Percentiles rank a stretch among this genome's conserved stretches.
These are phyloP conservation scores for Arachis stenosperma DNA, from an alignment of 306 rosid genomes.

Conservation along the genomic window DNA sequence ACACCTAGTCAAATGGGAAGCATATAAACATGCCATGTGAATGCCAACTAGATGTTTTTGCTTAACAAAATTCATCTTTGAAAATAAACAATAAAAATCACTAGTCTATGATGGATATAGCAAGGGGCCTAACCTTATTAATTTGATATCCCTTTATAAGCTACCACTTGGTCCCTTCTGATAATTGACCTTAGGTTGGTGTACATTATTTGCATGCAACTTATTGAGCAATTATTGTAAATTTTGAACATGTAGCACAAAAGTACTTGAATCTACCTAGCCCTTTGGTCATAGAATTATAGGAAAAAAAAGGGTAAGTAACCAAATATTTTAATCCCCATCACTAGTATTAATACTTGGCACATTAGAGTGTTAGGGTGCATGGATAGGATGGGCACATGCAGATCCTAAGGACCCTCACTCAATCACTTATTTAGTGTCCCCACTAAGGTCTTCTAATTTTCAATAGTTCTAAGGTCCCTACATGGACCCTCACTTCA, in stretches of 20 bases:
- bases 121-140: constrained; percentile 43
- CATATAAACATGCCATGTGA: constrained; percentile 79
- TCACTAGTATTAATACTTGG: background rate
- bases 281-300: constrained; percentile 1
- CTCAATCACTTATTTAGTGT: constrained; percentile 27
- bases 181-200: background rate
- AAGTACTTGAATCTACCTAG: constrained; percentile 4
- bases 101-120: constrained; percentile 32
- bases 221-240: constrained; percentile 15
- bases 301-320: background rate
- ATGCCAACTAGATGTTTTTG: constrained; percentile 55
- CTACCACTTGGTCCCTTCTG: constrained; percentile 30
- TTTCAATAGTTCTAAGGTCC: constrained; percentile 41
- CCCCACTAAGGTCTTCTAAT: constrained; percentile 37
- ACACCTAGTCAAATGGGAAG: constrained; percentile 54
- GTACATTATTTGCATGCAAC: constrained; percentile 27
- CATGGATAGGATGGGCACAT: constrained; percentile 49
- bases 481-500: constrained; percentile 39
- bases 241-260: background rate
- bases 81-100: constrained; percentile 37
- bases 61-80: constrained; percentile 34
- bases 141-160: constrained; percentile 33
- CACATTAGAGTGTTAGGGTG: constrained; percentile 9
- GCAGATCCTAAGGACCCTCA: constrained; percentile 41
- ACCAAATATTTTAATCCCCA: no score